Percentiles rank a stretch among this genome's conserved stretches.
phyloP scores from a whole-genome alignment of 2,329 filamentous ascomycete species.

The Penicillium griseofulvum region DNA sequence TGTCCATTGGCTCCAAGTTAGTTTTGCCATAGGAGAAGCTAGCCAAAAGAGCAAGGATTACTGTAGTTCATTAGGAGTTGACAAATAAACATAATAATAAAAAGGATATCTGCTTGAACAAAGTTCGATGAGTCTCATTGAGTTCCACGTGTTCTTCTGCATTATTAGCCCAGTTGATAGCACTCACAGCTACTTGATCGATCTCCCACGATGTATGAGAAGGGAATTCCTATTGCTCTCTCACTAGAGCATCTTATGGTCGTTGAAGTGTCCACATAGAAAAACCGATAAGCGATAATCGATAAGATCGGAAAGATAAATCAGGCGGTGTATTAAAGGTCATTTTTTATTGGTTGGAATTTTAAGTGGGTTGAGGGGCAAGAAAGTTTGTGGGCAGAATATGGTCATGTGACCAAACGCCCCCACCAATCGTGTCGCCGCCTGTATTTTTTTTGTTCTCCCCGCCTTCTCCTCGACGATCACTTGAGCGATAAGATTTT shows the following conservation, averaged over 20 bases:
- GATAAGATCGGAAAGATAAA: slow-evolving; percentile 15
- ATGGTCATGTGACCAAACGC: background rate
- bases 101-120: background rate
- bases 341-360: background rate
- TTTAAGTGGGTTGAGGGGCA: background rate
- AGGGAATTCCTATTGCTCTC: background rate
- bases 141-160: background rate
- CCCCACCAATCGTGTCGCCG: slow-evolving; percentile 6
- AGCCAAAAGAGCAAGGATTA: background rate
- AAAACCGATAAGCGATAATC: background rate
- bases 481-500: slow-evolving; percentile 4
- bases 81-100: background rate
- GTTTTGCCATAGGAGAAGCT: background rate
- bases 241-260: background rate
- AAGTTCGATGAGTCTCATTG: background rate
- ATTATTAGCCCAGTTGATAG: background rate
- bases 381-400: background rate
- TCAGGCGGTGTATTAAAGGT: background rate
- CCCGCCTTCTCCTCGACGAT: slow-evolving; percentile 5
- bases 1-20: background rate
- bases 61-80: background rate
- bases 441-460: slow-evolving; percentile 12
- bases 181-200: no score
- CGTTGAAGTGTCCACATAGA: background rate
- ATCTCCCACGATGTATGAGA: no score